Base-by-base conservation (phyloP, 2,329 filamentous ascomycete species). In the Fusarium kyushuense region DNA sequence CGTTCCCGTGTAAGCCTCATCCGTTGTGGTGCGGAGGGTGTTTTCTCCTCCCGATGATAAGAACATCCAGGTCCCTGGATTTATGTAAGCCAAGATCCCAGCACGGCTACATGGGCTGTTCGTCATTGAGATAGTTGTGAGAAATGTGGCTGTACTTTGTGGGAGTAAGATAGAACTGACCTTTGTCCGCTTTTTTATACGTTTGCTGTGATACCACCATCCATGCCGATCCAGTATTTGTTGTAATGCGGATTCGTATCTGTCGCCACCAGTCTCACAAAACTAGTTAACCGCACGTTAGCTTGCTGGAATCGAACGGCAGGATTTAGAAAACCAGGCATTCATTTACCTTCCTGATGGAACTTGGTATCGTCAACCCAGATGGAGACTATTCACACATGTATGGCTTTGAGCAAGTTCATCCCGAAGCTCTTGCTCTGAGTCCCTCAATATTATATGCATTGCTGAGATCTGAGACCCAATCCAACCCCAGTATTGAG, bases 1-100 rank as follows among this genome's bases (percentile, higher is more conserved):
- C 60, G 61, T 49, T 65, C 54, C 53, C 61, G 46, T 46, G 40
- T 55, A 47, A 61, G 62, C 62, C 30, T 55, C 47, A 52, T 51
- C 38, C 27, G 41, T n/a, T 49, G 14, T 49, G 17, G 46, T 21
- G 41, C 53, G 60, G 53, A 53, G 33, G 21, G 45, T 29, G 33
- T 59, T 48, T 33, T 3, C 35, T 38, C 41, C 35, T 23, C 25
- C 27, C 12, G 29, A 41, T 17, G 30, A 38, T 21, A 27, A 27
- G 29, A 21, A 46, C 21, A 32, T 29, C n/a, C 36, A 33, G 14
- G 33, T 23, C 19, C 16, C 12, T 6, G 21, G 41, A 19, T 38
- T 36, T 19, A 25, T 63, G 40, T 38, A 42, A 59, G 46, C 35
- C 25, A 35, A 21, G n/a, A 46, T 47, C 30, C 43, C 25, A 17